Base-by-base conservation (phyloP, 2,329 filamentous ascomycete species). In the Pseudocercospora eumusae region DNA sequence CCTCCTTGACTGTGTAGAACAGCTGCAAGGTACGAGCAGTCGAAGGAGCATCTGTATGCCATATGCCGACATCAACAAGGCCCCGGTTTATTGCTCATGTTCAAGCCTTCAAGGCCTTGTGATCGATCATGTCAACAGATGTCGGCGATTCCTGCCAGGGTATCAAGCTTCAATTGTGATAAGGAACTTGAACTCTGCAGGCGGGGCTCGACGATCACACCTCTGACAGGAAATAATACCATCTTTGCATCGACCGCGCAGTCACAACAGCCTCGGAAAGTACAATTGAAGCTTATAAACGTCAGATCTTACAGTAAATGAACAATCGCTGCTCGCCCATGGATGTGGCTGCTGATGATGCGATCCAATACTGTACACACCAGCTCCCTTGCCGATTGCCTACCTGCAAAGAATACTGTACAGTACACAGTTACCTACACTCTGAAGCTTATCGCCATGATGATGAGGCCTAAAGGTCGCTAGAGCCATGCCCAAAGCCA, bases 21-120 rank as follows among this genome's bases (percentile, higher is more conserved):
- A 18, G 28, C 53, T 33, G 52, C 52, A 55, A 55, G 52, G 52
- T 28, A 55, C 52, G 52, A 40, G 52, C 52, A 55, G 52, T 40
- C 52, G 27, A 56, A 21, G n/a, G n/a, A n/a, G n/a, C n/a, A n/a
- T n/a, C n/a, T n/a, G n/a, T n/a, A n/a, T n/a, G n/a, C n/a, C n/a
- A n/a, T n/a, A n/a, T 47, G 44, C 44, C 44, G 44, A 47, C 23
- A 21, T 21, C 44, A 18, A 47, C 15, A 8, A 47, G 9, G 20
- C 44, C 44, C 20, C 44, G 11, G 47, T 52, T 52, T 31, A 52
- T 52, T 28, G 47, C 25, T 28, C 15, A n/a, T 52, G 21, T 25
- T 3, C 9, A 27, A 13, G 15, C 47, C 47, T 28, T 25, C 8
- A 18, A 27, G 23, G 15, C 47, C 47, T 28, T 25, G 47, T 52